These are phyloP conservation scores for Ophiocordyceps robertsii DNA, from an alignment of 2,329 filamentous ascomycete species.

Conservation along the genomic window DNA sequence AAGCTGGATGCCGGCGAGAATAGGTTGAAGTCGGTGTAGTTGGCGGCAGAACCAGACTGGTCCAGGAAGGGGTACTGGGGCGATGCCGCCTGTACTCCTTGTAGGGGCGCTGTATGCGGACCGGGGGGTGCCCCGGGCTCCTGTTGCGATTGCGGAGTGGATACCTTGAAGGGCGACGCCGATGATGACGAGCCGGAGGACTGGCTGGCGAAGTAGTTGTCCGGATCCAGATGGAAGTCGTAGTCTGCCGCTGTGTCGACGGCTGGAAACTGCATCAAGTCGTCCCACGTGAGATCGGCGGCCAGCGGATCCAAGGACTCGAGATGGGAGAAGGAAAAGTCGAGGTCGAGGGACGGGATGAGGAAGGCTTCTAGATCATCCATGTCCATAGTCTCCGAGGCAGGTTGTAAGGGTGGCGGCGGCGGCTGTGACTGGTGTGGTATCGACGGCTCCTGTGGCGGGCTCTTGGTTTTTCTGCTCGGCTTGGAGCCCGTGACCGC, in stretches of 20 bases:
- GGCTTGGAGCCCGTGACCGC: constrained; percentile 15
- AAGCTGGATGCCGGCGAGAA: constrained; percentile 36
- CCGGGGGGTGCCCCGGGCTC: constrained; percentile 7
- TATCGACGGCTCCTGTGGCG: constrained; percentile 5
- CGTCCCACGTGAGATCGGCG: constrained; percentile 25
- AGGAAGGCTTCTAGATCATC: constrained; percentile 1
- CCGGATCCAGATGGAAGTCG: constrained; percentile 31
- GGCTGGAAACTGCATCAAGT: constrained; percentile 31
- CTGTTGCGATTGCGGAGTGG: constrained; percentile 11
- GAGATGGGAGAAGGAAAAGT: constrained; percentile 9
- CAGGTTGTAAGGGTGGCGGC: constrained; percentile 5
- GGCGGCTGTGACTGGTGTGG: constrained; percentile 11
- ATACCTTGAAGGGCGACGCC: constrained; percentile 11
- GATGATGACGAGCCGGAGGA: constrained; percentile 8
- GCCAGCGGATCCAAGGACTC: constrained; percentile 7
- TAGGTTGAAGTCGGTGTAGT: constrained; percentile 42
- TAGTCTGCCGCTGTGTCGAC: constrained; percentile 22
- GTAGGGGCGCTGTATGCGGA: neutral
- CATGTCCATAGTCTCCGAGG: neutral
- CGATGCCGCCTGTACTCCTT: neutral
- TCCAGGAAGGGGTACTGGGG: constrained; percentile 25
- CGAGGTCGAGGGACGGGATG: constrained; percentile 4
- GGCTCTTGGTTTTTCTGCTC: constrained; percentile 27
- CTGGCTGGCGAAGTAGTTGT: constrained; percentile 27
- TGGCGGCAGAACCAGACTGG: constrained; percentile 6